These are phyloP conservation scores for Sporothrix phasma DNA, from an alignment of 2,329 filamentous ascomycete species.

Conservation along the genomic window DNA sequence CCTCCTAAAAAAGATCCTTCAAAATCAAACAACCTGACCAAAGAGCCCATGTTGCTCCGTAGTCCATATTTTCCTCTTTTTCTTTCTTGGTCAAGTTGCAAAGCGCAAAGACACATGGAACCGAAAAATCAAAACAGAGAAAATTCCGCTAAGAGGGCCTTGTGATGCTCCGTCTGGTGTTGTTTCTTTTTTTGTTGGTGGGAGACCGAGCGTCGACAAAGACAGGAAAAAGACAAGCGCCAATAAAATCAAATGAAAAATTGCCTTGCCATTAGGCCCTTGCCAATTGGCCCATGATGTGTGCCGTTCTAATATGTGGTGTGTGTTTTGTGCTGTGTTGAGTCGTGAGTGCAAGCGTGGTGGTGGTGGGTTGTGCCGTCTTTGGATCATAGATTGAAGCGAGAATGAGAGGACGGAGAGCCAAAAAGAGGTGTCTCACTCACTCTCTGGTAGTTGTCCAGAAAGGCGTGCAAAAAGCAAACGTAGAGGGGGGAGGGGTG, in stretches of 20 bases:
- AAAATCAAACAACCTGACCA: background rate
- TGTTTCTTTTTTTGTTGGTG: background rate
- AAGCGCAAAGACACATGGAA: background rate
- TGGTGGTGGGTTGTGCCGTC: background rate
- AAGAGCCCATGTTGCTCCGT: background rate
- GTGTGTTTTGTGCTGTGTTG: background rate
- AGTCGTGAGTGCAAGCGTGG: background rate
- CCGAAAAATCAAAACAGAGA: too few species aligned
- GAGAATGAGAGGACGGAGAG: background rate
- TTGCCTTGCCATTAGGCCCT: background rate
- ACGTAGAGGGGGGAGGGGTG: background rate
- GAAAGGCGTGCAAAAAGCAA: background rate
- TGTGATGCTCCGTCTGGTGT: background rate
- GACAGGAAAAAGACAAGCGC: background rate
- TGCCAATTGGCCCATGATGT: too few species aligned
- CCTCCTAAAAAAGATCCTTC: background rate
- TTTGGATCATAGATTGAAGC: background rate
- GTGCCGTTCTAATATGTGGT: background rate
- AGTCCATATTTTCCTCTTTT: background rate
- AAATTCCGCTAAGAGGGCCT: too few species aligned
- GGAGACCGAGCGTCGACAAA: background rate
- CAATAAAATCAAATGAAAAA: background rate
- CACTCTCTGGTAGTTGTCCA: background rate
- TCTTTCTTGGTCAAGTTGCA: background rate
- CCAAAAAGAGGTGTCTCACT: too few species aligned